phyloP scores from a whole-genome alignment of 2,329 filamentous ascomycete genomes.

The Colletotrichum sp. region DNA sequence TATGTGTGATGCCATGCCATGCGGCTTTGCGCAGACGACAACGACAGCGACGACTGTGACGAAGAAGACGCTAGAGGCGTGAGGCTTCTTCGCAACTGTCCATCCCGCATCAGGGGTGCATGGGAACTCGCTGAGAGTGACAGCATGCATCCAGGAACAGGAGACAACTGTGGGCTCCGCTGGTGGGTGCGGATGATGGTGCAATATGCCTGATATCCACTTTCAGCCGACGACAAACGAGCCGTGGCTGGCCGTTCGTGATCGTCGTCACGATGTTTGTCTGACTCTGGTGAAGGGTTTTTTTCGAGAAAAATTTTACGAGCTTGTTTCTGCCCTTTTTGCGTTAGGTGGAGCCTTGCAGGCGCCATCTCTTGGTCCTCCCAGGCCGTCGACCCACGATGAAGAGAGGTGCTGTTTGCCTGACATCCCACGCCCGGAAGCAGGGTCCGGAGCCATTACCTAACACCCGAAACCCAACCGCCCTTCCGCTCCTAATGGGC shows the following conservation, averaged over 20 bases:
- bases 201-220: constrained; percentile 11
- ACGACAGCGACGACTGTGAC: not conserved
- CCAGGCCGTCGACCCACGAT: not conserved
- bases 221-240: constrained; percentile 23
- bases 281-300: not conserved
- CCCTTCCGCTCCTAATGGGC: not conserved
- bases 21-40: constrained; percentile 1
- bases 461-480: constrained; percentile 1
- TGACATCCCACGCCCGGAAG: constrained; percentile 6
- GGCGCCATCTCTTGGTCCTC: not conserved
- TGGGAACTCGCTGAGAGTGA: not conserved
- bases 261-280: not conserved
- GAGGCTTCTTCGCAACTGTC: not conserved
- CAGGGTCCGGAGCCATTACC: constrained; percentile 1
- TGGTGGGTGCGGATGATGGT: not conserved
- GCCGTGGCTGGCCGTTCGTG: constrained; percentile 3
- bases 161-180: not conserved
- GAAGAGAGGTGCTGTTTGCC: not conserved
- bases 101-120: not conserved
- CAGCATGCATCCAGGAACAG: not conserved
- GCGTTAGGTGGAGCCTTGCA: not conserved
- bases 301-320: not conserved
- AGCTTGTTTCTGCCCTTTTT: not conserved
- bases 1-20: not conserved
- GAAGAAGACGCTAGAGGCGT: not conserved